These are phyloP conservation scores for Lasiodiplodia citricola DNA, from an alignment of 2,329 filamentous ascomycete species.

Conservation along the genomic window DNA sequence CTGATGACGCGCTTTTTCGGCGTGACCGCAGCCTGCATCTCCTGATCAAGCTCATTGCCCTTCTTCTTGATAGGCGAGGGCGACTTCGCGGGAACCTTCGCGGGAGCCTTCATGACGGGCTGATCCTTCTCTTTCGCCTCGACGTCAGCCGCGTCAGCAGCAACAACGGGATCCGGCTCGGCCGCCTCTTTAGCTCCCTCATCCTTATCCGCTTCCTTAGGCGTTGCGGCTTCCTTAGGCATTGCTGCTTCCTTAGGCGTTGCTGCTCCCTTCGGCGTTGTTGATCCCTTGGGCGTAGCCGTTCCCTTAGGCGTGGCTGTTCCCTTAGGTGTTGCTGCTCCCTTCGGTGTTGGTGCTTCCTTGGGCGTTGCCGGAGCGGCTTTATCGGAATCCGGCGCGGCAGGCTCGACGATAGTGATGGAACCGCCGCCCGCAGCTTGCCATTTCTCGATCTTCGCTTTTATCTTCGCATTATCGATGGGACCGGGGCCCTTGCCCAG, in stretches of 20 bases:
- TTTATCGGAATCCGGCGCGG: slow-evolving; percentile 1
- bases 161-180: neutral
- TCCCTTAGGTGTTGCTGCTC: neutral
- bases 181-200: neutral
- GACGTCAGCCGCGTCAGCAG: neutral
- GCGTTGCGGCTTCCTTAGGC: neutral
- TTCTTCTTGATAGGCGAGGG: slow-evolving; percentile 28
- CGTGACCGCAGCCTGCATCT: slow-evolving; percentile 60
- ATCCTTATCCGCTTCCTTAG: slow-evolving; percentile 4
- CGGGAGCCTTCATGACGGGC: slow-evolving; percentile 29
- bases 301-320: neutral
- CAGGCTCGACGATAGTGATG: slow-evolving; percentile 20
- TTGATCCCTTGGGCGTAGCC: neutral
- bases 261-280: neutral
- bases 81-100: neutral
- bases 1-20: slow-evolving; percentile 93
- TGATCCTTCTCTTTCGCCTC: slow-evolving; percentile 26
- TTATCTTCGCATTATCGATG: slow-evolving; percentile 58
- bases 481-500: slow-evolving; percentile 49
- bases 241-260: neutral
- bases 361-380: neutral
- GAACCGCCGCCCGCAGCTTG: slow-evolving; percentile 77
- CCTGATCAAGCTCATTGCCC: slow-evolving; percentile 49
- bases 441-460: slow-evolving; percentile 82
- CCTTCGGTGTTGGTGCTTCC: neutral